A percentile compares a stretch with the other conserved stretches of the same genome.
Evolutionary conservation across 2,329 filamentous ascomycete genomes (phyloP).

Genomic region (Aspergillus sergii): DNA sequence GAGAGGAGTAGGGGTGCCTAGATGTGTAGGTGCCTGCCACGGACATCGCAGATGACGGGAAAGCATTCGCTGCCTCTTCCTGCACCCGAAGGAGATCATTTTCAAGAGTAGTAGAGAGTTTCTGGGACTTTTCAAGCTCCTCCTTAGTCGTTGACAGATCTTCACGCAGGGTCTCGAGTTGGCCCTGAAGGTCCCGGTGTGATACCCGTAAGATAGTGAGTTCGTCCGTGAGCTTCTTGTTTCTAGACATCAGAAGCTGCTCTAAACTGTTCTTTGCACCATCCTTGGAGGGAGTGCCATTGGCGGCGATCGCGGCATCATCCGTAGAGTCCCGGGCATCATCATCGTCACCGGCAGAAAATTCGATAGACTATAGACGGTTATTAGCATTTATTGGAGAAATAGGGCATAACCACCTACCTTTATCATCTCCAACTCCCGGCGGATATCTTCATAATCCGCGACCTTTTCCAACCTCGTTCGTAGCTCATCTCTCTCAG

Average conservation of each 20-base stretch:
- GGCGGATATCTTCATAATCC: slow-evolving; percentile 95
- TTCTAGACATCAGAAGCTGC: slow-evolving; percentile 85
- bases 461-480: slow-evolving; percentile 83
- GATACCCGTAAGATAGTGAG: slow-evolving; percentile 90
- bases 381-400: slow-evolving; percentile 10
- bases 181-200: slow-evolving; percentile 83
- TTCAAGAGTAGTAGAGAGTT: slow-evolving; percentile 85
- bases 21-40: slow-evolving; percentile 90
- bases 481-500: slow-evolving; percentile 79
- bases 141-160: slow-evolving; percentile 80
- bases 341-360: slow-evolving; percentile 84
- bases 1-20: slow-evolving; percentile 72
- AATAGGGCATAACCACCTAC: slow-evolving; percentile 34
- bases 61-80: slow-evolving; percentile 77
- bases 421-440: slow-evolving; percentile 93
- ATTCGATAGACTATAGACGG: slow-evolving; percentile 75
- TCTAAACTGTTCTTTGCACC: slow-evolving; percentile 64
- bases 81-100: slow-evolving; percentile 88
- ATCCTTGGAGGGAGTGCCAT: slow-evolving; percentile 62
- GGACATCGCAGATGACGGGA: slow-evolving; percentile 83
- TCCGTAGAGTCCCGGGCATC: slow-evolving; percentile 49
- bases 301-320: slow-evolving; percentile 40
- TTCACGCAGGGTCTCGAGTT: slow-evolving; percentile 78
- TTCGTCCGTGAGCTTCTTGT: slow-evolving; percentile 96
- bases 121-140: slow-evolving; percentile 82